phyloP scores from a whole-genome alignment of 495 filamentous ascomycete species.

The Aspergillus ostianus region DNA sequence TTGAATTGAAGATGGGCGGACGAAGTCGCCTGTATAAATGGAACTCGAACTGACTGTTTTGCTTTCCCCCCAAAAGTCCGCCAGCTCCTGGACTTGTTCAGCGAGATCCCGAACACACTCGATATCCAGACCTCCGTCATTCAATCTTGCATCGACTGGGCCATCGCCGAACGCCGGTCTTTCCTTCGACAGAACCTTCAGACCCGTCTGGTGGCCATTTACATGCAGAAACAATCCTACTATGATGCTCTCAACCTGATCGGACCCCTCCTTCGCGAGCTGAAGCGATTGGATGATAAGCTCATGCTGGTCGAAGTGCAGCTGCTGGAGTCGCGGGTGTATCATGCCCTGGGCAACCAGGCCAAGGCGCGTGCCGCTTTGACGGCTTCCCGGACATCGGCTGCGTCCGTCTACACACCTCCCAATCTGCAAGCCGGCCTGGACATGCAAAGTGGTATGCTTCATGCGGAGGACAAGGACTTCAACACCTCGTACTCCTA shows the following conservation, averaged over 20 bases:
- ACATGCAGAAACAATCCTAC: slow-evolving; percentile 95
- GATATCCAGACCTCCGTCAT: slow-evolving; percentile 92
- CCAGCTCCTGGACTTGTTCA: slow-evolving; percentile 93
- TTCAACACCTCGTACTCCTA: slow-evolving; percentile 98
- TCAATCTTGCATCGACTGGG: slow-evolving; percentile 99
- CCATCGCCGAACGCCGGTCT: slow-evolving; percentile 82
- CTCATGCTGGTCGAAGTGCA: slow-evolving; percentile 98
- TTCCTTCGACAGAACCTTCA: slow-evolving; percentile 98
- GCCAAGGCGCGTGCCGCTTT: slow-evolving; percentile 94
- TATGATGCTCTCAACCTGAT: slow-evolving; percentile 96
- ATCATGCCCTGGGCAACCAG: slow-evolving; percentile 95
- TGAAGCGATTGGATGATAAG: slow-evolving; percentile 98
- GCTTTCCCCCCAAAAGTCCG: slow-evolving; percentile 62
- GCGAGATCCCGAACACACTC: slow-evolving; percentile 85
- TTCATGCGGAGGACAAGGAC: slow-evolving; percentile 97
- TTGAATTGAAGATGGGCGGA: background rate
- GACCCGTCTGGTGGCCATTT: slow-evolving; percentile 86
- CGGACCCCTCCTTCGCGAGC: slow-evolving; percentile 89
- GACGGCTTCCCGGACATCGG: slow-evolving; percentile 89
- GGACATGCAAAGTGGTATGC: slow-evolving; percentile 98
- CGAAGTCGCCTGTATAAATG: background rate
- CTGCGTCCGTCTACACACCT: slow-evolving; percentile 94
- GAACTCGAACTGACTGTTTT: slow-evolving; percentile 1
- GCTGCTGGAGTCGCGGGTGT: slow-evolving; percentile 92
- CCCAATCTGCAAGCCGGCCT: slow-evolving; percentile 92